A percentile compares a stretch with the other conserved stretches of the same genome.
These are phyloP conservation scores for Komagataella pseudopastoris DNA, from an alignment of 805 yeast species.

Conservation along the genomic window DNA sequence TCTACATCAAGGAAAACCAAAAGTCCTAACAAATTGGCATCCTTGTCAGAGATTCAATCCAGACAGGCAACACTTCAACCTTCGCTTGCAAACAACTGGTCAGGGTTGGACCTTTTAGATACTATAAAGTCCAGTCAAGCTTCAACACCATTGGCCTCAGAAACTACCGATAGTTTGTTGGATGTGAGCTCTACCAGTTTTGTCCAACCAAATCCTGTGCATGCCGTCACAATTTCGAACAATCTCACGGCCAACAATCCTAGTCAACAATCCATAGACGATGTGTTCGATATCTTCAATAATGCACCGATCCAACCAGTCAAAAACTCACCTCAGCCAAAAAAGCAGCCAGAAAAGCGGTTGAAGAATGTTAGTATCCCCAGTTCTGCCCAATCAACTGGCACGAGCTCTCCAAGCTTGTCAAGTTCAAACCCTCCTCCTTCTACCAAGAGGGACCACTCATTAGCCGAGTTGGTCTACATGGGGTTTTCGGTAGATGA, in stretches of 20 bases:
- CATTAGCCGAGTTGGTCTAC: slow-evolving; percentile 58
- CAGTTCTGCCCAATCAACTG: not conserved
- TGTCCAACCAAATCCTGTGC: not conserved
- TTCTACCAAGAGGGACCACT: slow-evolving; percentile 21
- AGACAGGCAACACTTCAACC: slow-evolving; percentile 3
- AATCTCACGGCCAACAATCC: not conserved
- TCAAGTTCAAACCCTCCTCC: not conserved
- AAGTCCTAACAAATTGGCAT: slow-evolving; percentile 13
- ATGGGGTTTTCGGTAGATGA: slow-evolving; percentile 64
- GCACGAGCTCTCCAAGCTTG: not conserved
- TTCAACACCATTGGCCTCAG: not conserved
- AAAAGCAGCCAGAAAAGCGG: not conserved
- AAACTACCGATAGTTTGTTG: not conserved
- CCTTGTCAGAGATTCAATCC: slow-evolving; percentile 17
- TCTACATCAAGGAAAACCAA: slow-evolving; percentile 14
- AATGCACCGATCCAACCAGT: not conserved
- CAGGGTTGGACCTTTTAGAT: slow-evolving; percentile 24
- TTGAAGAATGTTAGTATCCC: not conserved
- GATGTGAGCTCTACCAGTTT: not conserved
- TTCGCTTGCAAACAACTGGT: slow-evolving; percentile 11
- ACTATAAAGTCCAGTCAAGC: not conserved
- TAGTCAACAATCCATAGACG: not conserved
- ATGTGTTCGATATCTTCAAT: not conserved
- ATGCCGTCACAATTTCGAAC: not conserved
- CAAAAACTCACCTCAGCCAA: not conserved